These are phyloP conservation scores for Plasmodium inui DNA, from an alignment of 169 alveolate genomes.

Conservation along the genomic window DNA sequence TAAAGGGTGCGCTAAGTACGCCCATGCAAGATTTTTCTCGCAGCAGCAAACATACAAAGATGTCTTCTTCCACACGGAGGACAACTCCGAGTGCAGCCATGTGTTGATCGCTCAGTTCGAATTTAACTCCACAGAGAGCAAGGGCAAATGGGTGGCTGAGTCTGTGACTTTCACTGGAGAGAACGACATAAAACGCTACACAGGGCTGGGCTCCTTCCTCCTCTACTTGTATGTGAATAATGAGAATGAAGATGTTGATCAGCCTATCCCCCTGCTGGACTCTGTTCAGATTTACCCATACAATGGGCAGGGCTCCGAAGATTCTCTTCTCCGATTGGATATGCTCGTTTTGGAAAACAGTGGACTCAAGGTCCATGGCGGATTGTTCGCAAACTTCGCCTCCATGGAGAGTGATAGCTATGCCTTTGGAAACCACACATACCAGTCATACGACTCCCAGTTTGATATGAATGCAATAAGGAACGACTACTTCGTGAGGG, in stretches of 20 bases:
- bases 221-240: slow-evolving; percentile 44
- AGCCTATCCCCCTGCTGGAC: slow-evolving; percentile 35
- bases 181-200: slow-evolving; percentile 38
- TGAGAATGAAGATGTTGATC: slow-evolving; percentile 57
- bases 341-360: slow-evolving; percentile 35
- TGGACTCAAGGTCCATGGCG: slow-evolving; percentile 14
- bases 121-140: slow-evolving; percentile 42
- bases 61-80: slow-evolving; percentile 30
- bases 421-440: slow-evolving; percentile 28
- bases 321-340: slow-evolving; percentile 38
- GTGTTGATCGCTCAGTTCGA: slow-evolving; percentile 44
- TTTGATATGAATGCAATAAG: background rate
- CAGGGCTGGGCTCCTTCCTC: slow-evolving; percentile 48
- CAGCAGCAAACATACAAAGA: slow-evolving; percentile 79
- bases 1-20: slow-evolving; percentile 80
- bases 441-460: slow-evolving; percentile 2
- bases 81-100: slow-evolving; percentile 72
- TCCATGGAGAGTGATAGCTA: slow-evolving; percentile 52
- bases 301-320: slow-evolving; percentile 29
- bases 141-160: slow-evolving; percentile 62
- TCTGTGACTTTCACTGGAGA: slow-evolving; percentile 30
- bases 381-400: slow-evolving; percentile 50
- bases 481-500: slow-evolving; percentile 31
- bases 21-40: slow-evolving; percentile 79
- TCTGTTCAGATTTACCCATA: slow-evolving; percentile 29